Evolutionary conservation across 768 basidiomycete genomes (phyloP).

Genomic region (Gloeopeniophorella convolvens): DNA sequence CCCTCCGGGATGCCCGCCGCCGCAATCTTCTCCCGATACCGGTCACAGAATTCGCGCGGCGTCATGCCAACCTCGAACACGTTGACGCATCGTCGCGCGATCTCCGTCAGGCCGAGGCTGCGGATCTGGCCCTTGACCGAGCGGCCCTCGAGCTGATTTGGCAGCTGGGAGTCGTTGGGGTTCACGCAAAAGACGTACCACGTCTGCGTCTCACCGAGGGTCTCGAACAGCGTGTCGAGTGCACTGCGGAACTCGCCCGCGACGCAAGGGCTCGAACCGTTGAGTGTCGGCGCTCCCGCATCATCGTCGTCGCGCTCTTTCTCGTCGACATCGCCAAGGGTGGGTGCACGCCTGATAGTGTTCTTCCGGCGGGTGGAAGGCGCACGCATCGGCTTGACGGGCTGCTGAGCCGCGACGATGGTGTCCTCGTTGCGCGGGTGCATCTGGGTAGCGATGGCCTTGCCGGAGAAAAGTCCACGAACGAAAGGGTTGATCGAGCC

Average conservation of each 20-base stretch:
- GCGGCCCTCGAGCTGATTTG: slow-evolving; percentile 89
- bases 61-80: slow-evolving; percentile 84
- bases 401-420: slow-evolving; percentile 90
- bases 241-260: slow-evolving; percentile 86
- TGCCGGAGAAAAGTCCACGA: slow-evolving; percentile 80
- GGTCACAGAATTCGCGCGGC: slow-evolving; percentile 75
- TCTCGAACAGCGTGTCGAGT: slow-evolving; percentile 79
- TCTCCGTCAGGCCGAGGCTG: slow-evolving; percentile 70
- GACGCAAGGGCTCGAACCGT: slow-evolving; percentile 54
- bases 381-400: slow-evolving; percentile 88
- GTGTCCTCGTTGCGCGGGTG: slow-evolving; percentile 93
- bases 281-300: slow-evolving; percentile 27
- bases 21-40: slow-evolving; percentile 68
- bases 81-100: slow-evolving; percentile 58
- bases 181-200: slow-evolving; percentile 94
- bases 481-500: slow-evolving; percentile 91
- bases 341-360: slow-evolving; percentile 57
- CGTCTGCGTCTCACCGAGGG: slow-evolving; percentile 79
- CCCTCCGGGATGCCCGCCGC: slow-evolving; percentile 54
- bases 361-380: slow-evolving; percentile 84
- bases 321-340: slow-evolving; percentile 40
- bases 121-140: slow-evolving; percentile 90
- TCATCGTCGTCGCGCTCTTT: slow-evolving; percentile 42
- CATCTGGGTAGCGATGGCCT: slow-evolving; percentile 86
- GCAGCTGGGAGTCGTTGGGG: slow-evolving; percentile 92